A percentile compares a stretch with the other conserved stretches of the same genome.
Evolutionary conservation across 2,329 filamentous ascomycete genomes (phyloP).

Genomic region (Cordyceps tenuipes): DNA sequence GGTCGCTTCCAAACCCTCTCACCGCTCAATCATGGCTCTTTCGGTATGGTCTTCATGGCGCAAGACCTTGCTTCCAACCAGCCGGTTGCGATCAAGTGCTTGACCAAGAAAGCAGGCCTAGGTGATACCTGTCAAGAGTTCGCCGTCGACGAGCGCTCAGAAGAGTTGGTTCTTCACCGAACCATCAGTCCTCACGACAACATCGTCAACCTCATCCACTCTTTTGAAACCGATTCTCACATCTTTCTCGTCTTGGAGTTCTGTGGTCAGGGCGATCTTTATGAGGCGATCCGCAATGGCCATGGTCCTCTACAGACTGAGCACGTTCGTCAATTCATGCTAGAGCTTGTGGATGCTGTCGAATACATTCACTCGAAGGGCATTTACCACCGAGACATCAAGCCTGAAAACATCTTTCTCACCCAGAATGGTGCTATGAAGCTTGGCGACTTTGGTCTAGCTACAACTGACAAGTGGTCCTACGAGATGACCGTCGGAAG

Average conservation of each 20-base stretch:
- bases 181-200: conserved; percentile 75
- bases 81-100: conserved; percentile 88
- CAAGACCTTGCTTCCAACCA: conserved; percentile 69
- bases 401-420: conserved; percentile 98
- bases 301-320: conserved; percentile 89
- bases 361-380: conserved; percentile 85
- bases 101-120: conserved; percentile 70
- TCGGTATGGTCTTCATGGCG: conserved; percentile 96
- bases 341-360: conserved; percentile 83
- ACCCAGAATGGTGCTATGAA: conserved; percentile 83
- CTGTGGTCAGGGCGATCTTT: conserved; percentile 89
- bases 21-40: conserved; percentile 96
- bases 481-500: conserved; percentile 91
- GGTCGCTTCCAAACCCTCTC: conserved; percentile 87
- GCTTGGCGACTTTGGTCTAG: conserved; percentile 91
- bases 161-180: conserved; percentile 72
- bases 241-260: conserved; percentile 91
- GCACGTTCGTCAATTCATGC: conserved; percentile 95
- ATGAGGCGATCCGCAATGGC: conserved; percentile 88
- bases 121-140: conserved; percentile 54
- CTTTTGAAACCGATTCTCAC: conserved; percentile 87
- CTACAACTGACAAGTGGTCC: conserved; percentile 82
- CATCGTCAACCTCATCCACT: conserved; percentile 85
- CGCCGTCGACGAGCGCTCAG: conserved; percentile 72
- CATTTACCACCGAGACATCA: conserved; percentile 95